phyloP scores from a whole-genome alignment of 2,329 filamentous ascomycete species.

The Madurella fahalii region DNA sequence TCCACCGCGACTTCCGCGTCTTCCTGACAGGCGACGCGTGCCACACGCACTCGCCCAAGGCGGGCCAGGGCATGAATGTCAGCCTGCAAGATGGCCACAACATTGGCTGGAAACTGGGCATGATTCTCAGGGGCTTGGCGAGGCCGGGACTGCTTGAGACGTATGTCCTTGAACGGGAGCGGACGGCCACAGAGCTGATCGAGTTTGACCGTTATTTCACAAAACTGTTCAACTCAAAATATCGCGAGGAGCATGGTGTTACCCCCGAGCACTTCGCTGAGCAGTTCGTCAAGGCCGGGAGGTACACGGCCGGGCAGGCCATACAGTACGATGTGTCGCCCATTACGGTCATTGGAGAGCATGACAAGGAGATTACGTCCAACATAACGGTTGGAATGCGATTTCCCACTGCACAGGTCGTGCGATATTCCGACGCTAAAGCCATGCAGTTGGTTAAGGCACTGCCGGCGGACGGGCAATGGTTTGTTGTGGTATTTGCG shows the following conservation, averaged over 20 bases:
- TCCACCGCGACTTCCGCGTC: conserved; percentile 53
- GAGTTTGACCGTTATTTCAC: conserved; percentile 55
- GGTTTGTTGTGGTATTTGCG: conserved; percentile 51
- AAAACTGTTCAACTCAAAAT: conserved; percentile 47
- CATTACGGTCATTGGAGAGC: conserved; percentile 34
- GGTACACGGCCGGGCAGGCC: conserved; percentile 58
- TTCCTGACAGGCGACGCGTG: conserved; percentile 63
- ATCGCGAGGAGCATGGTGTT: conserved; percentile 34
- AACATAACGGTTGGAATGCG: conserved; percentile 46
- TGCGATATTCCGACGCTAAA: conserved; percentile 57
- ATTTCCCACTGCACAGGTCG: conserved; percentile 55
- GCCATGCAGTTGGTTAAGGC: conserved; percentile 50
- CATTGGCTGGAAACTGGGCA: conserved; percentile 56
- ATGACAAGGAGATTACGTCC: conserved; percentile 16
- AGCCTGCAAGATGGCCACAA: conserved; percentile 61
- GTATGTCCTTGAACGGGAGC: conserved; percentile 50
- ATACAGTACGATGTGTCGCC: conserved; percentile 49
- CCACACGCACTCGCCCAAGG: conserved; percentile 64
- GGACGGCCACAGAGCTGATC: conserved; percentile 54
- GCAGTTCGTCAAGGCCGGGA: conserved; percentile 53
- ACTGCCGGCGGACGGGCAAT: conserved; percentile 41
- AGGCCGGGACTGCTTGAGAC: conserved; percentile 43
- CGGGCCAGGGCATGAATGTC: conserved; percentile 60
- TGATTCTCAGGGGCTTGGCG: conserved; percentile 43
- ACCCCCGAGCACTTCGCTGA: conserved; percentile 49